Base-by-base conservation (phyloP, 768 basidiomycete species). In the Pulveroboletus sp. region DNA sequence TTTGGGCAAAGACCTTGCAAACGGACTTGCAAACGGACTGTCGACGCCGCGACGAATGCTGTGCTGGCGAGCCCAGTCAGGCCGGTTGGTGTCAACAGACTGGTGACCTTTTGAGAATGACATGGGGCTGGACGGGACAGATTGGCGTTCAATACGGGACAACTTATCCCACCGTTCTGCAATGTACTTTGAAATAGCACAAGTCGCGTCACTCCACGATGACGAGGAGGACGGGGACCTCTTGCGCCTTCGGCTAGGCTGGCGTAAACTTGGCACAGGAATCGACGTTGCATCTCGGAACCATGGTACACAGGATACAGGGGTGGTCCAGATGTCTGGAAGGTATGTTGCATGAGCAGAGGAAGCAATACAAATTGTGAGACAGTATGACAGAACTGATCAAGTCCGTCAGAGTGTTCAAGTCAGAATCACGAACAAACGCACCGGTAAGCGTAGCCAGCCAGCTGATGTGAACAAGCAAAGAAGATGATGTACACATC, bases 231-330 rank as follows among this genome's bases (percentile, higher is more conserved):
- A 59, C 39, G 29, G 7, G 2, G 32, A 35, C 35, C 46, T 53
- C 6, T 45, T 41, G 42, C 41, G 45, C 31, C 58, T 55, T 20
- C 36, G 54, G 2, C 57, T 29, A 36, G 55, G 50, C 33, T 37
- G 27, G 4, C 52, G 40, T 39, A 52, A 24, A 14, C 44, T 40
- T 27, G 13, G 20, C 14, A 45, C 33, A 14, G 58, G 40, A 19
- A 25, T 19, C 0, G 45, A 40, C 3, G 34, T n/a, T 24, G 54
- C 41, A 20, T 44, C 24, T n/a, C 33, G 35, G 59, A 84, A 88
- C 87, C 87, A 88, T 14, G 75, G 73, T 17, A 85, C 69, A 13
- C 69, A 61, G 51, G 77, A 76, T 29, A 87, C 63, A 10, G 76
- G 72, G 35, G 68, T 69, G 24, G 42, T 64, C 84, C 84, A 87